phyloP scores from a whole-genome alignment of 495 filamentous ascomycete species.

The Bathelium albidoporum region DNA sequence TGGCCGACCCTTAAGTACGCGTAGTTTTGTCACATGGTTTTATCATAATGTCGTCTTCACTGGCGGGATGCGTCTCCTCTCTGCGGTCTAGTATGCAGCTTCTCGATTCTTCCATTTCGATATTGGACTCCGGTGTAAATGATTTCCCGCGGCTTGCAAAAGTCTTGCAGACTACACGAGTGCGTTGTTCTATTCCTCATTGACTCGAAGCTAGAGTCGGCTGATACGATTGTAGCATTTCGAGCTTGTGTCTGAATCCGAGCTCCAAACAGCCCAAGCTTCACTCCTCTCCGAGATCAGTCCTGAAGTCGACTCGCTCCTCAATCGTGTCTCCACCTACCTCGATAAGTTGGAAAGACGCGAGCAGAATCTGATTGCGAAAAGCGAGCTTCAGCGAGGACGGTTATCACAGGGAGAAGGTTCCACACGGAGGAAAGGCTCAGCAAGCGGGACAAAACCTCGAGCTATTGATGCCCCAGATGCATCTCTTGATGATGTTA shows the following conservation, averaged over 20 bases:
- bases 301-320: constrained; percentile 59
- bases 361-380: constrained; percentile 58
- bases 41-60: constrained; percentile 30
- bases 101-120: constrained; percentile 63
- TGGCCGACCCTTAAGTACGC: too few relatives aligned
- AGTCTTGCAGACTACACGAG: constrained; percentile 60
- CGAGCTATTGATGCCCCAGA: constrained; percentile 16
- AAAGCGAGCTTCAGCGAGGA: constrained; percentile 61
- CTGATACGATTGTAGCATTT: constrained; percentile 50
- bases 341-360: constrained; percentile 64
- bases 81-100: constrained; percentile 59
- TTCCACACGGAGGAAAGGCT: neutral
- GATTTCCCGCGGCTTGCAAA: constrained; percentile 66
- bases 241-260: constrained; percentile 62
- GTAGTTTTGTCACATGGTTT: too few relatives aligned
- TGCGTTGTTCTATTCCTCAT: constrained; percentile 29
- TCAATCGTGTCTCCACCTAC: constrained; percentile 53
- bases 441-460: constrained; percentile 14
- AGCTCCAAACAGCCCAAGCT: constrained; percentile 57
- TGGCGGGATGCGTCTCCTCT: constrained; percentile 57
- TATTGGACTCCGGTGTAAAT: constrained; percentile 58
- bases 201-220: neutral
- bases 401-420: constrained; percentile 40
- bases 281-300: constrained; percentile 61
- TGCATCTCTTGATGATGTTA: constrained; percentile 38